Evolutionary conservation across 108 stramenopile genomes (phyloP), one percentile per base, ranked within the genome.

Genomic region (Aurantiochytrium sp.): DNA sequence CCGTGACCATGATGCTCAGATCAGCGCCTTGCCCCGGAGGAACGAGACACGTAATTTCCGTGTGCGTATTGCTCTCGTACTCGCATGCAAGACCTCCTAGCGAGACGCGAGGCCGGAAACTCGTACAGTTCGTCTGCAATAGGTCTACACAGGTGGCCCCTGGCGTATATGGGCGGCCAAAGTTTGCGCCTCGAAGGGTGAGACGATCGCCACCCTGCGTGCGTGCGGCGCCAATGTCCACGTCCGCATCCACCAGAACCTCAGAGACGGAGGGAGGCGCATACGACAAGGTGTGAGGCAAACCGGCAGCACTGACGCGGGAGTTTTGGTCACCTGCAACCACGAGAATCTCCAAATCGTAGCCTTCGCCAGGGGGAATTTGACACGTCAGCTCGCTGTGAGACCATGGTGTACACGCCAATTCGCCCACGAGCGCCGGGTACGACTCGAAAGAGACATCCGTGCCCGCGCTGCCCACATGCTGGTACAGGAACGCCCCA

Each of bases 351-450:
- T 29, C 58, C 44, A 73, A 23, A 44, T 90, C 58, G 16, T 29
- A n/a, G 47, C 89, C 89, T 21, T 87, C 69, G 3, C 89, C 89
- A 25, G 51, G 73, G n/a, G 89, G 89, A 21, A 90, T 19, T 5
- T 8, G 5, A 28, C 76, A 90, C 51, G 6, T 23, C 8, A 83
- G 45, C 28, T 47, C 51, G 3, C 51, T 53, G 51, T 83, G 76
- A 3, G 8, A 12, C 45, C 51, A 83, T 6, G 49, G 45, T 12
- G 49, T 53, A 4, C 76, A 83, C 16, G 45, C 4, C 8, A 53
- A 18, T 6, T 28, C 16, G 76, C 76, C 76, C 19, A 83, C 76
- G 23, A 53, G 76, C 12, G 64, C 64, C 6, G 64, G 64, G 25
- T 69, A 42, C 42, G 64, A 8, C 42, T 83, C 51, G 25, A 47